Evolutionary conservation across 2,329 filamentous ascomycete genomes (phyloP).

Genomic region (Calonectria leucothoes): DNA sequence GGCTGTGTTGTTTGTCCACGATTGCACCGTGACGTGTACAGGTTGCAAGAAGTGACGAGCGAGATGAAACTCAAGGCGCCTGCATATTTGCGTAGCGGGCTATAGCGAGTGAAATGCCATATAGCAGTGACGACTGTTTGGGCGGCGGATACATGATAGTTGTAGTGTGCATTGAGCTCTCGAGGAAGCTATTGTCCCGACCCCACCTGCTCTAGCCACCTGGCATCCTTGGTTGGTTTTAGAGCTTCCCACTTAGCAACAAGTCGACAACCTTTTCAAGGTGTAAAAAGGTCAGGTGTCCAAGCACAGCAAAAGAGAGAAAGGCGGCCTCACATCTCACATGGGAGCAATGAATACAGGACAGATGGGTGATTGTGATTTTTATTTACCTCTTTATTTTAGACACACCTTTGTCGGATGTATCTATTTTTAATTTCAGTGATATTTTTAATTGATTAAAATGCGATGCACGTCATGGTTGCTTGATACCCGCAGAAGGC

Average conservation of each 20-base stretch:
- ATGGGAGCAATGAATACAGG: not conserved
- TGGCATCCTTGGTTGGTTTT: not conserved
- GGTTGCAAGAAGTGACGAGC: no score
- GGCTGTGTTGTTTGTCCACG: not conserved
- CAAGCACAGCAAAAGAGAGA: not conserved
- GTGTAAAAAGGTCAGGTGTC: not conserved
- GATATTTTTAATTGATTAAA: not conserved
- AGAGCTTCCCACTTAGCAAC: not conserved
- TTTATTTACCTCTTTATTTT: not conserved
- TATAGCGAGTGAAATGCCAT: not conserved
- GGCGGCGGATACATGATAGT: not conserved
- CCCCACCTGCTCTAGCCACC: slow-evolving; percentile 4
- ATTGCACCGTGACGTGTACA: not conserved
- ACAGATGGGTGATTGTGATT: not conserved
- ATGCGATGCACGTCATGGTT: not conserved
- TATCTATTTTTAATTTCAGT: not conserved
- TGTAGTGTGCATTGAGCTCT: not conserved
- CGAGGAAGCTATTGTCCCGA: not conserved
- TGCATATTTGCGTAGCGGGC: not conserved
- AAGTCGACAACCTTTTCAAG: not conserved
- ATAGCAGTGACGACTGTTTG: not conserved
- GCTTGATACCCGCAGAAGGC: not conserved
- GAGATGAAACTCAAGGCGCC: not conserved
- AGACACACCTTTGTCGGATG: not conserved
- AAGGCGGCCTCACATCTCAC: not conserved